phyloP scores from a whole-genome alignment of 345 rosid species.

The Eucalyptus sp. region DNA sequence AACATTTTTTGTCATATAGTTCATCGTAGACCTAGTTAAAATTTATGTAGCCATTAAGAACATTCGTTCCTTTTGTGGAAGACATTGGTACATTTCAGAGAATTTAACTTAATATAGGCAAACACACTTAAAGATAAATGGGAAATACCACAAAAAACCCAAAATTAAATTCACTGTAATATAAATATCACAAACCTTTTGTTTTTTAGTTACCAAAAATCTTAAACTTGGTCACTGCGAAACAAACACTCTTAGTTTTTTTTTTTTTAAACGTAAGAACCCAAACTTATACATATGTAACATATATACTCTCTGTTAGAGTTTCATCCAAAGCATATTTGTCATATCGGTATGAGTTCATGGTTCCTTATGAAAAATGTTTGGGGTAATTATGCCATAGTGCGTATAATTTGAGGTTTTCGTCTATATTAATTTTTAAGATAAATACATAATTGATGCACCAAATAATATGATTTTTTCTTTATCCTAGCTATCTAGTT shows the following conservation, averaged over 20 bases:
- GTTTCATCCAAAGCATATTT: background rate
- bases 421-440: too few relatives aligned
- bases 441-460: background rate
- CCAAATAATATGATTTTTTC: background rate
- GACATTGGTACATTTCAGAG: rapidly evolving
- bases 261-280: too few relatives aligned
- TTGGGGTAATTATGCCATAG: too few relatives aligned
- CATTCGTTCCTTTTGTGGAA: background rate
- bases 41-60: background rate
- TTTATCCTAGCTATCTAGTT: background rate
- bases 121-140: background rate
- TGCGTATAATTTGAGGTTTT: too few relatives aligned
- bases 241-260: too few relatives aligned
- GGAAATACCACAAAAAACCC: too few relatives aligned
- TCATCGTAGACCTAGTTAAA: background rate
- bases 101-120: background rate
- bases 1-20: background rate
- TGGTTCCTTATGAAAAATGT: background rate
- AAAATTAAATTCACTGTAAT: rapidly evolving
- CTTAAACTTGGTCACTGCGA: background rate
- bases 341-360: background rate
- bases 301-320: background rate
- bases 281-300: too few relatives aligned
- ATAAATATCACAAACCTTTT: too few relatives aligned
- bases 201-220: background rate